Base-by-base conservation (phyloP, 2,329 filamentous ascomycete genomes). In the Calonectria henricotiae region DNA sequence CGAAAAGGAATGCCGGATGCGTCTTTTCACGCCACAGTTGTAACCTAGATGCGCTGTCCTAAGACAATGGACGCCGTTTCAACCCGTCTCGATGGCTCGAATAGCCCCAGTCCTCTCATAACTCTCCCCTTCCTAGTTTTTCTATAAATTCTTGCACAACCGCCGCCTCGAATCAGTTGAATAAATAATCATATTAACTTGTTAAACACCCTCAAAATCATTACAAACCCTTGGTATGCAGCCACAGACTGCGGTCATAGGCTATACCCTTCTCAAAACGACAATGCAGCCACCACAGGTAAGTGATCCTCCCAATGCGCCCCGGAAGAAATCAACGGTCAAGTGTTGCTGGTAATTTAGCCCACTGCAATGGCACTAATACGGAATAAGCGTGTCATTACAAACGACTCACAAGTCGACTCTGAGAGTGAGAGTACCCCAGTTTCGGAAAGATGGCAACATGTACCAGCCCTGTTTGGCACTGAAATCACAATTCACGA, bases 61-160 rank as follows among this genome's bases (percentile, higher is more conserved):
- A 11, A 58, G 35, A 58, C 51, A 58, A 25, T 39, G 35, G 35
- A 9, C 25, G 51, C 13, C 51, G 51, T 58, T 39, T 25, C 20
- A 35, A 55, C 3, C 20, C n/a, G 5, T 13, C n/a, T 23, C 12
- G 23, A 25, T 9, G 15, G 51, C n/a, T 37, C 9, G 23, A 15
- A 58, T 39, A 32, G 35, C 20, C 12, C 13, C 8, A n/a, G 6
- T 12, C 2, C 20, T 25, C 32, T 1, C 30, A 5, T 32, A 17
- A 23, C 20, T 15, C 13, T 5, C 51, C 20, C 13, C 20, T 20
- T 9, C 12, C 32, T 23, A 11, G 1, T 4, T 37, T 37, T 27
- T 27, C 32, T 58, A 58, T 58, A 58, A 58, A 58, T 6, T 1
- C 17, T 1, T 15, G 32, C 35, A 39, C 15, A 6, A 37, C n/a